phyloP scores from a whole-genome alignment of 1,139 yeast genomes.

The Yarrowia galli region DNA sequence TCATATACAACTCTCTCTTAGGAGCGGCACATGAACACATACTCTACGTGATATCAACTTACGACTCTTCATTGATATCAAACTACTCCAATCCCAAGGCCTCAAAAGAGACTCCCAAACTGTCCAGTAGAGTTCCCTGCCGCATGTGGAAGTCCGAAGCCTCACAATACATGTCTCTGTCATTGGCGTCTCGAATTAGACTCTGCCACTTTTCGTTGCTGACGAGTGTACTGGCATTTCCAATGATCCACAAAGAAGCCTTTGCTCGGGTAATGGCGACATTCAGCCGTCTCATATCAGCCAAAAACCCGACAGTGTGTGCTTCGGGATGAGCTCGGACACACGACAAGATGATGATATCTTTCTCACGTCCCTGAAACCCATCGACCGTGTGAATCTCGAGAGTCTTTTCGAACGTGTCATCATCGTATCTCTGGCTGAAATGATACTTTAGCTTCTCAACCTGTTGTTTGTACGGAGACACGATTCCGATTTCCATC shows the following conservation, averaged over 20 bases:
- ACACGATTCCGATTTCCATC: neutral
- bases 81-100: neutral
- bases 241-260: constrained; percentile 19
- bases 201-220: constrained; percentile 1
- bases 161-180: neutral
- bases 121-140: neutral
- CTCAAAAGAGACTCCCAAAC: neutral
- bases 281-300: neutral
- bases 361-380: constrained; percentile 14
- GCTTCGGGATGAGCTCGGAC: constrained; percentile 1
- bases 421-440: neutral
- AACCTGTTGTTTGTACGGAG: constrained; percentile 16
- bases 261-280: constrained; percentile 7
- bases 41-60: neutral
- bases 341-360: constrained; percentile 19
- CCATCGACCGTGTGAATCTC: constrained; percentile 2
- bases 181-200: neutral
- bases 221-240: neutral
- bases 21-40: neutral
- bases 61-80: neutral
- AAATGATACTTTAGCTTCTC: neutral
- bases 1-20: neutral
- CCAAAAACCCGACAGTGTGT: neutral
- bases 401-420: neutral
- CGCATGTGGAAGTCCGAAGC: neutral